A percentile compares a stretch with the other conserved stretches of the same genome.
Evolutionary conservation across 306 rosid species (phyloP).

Genomic region (Fagus sylvatica): DNA sequence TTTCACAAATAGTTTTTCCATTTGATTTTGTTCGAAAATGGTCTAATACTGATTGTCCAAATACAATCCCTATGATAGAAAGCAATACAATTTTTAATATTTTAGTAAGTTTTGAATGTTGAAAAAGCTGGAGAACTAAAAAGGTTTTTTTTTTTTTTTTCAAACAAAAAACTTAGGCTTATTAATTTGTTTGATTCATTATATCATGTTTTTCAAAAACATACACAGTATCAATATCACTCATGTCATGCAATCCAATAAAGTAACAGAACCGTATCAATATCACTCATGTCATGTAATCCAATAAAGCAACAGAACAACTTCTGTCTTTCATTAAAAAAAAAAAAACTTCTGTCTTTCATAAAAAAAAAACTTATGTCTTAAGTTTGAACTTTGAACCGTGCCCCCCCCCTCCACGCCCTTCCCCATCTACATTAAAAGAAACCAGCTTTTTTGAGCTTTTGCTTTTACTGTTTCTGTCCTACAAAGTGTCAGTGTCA

Average conservation of each 20-base stretch:
- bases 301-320: background rate
- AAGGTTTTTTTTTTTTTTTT: background rate
- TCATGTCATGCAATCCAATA: no score
- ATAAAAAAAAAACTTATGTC: background rate
- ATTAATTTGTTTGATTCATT: constrained; percentile 1
- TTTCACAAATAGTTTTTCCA: background rate
- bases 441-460: background rate
- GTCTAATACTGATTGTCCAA: background rate
- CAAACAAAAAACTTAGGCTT: background rate
- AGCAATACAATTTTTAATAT: background rate
- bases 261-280: no score
- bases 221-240: no score
- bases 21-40: background rate
- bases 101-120: constrained; percentile 5
- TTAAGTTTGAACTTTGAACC: background rate
- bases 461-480: constrained; percentile 16
- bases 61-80: background rate
- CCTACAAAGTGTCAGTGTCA: constrained; percentile 25
- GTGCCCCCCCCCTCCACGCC: background rate
- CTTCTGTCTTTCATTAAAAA: background rate
- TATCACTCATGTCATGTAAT: no score
- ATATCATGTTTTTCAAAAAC: background rate
- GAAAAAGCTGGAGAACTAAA: background rate
- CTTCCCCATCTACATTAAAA: background rate
- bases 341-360: no score